Conservation (phyloP, 75 land plant genomes). For the Picea glauca region DNA sequence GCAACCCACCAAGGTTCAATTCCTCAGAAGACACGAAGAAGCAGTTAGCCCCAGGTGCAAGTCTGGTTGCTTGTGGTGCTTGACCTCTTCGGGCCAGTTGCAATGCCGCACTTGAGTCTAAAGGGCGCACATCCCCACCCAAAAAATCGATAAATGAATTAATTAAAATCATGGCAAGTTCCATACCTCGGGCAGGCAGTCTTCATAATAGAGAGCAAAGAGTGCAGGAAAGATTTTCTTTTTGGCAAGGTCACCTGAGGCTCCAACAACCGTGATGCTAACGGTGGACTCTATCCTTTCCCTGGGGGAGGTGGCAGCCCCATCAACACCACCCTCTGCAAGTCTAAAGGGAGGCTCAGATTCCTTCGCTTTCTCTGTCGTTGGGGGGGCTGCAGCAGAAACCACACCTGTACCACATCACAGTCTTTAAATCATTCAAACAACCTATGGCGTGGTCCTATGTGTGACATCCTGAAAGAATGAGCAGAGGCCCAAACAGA, state of each 20-base stretch:
- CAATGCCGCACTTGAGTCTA: too few species aligned
- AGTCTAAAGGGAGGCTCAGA: slow-evolving; percentile 10
- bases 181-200: slow-evolving; percentile 73
- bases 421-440: neutral
- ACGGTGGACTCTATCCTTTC: slow-evolving; percentile 43
- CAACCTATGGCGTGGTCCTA: too few species aligned
- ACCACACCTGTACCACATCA: neutral
- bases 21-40: too few species aligned
- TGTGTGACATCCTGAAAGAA: too few species aligned
- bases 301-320: neutral
- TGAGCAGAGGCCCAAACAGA: too few species aligned
- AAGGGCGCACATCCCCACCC: too few species aligned
- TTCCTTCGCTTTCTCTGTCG: neutral
- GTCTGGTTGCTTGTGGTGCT: too few species aligned
- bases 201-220: slow-evolving; percentile 86
- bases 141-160: too few species aligned
- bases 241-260: slow-evolving; percentile 90
- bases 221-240: slow-evolving; percentile 90
- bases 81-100: too few species aligned
- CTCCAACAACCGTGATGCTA: slow-evolving; percentile 87
- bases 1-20: too few species aligned
- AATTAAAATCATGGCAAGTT: too few species aligned
- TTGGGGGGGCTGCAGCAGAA: neutral
- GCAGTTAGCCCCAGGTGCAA: too few species aligned
- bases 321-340: slow-evolving; percentile 14